These are phyloP conservation scores for Polyporus tsugae DNA, from an alignment of 1,284 basidiomycete genomes.

Conservation along the genomic window DNA sequence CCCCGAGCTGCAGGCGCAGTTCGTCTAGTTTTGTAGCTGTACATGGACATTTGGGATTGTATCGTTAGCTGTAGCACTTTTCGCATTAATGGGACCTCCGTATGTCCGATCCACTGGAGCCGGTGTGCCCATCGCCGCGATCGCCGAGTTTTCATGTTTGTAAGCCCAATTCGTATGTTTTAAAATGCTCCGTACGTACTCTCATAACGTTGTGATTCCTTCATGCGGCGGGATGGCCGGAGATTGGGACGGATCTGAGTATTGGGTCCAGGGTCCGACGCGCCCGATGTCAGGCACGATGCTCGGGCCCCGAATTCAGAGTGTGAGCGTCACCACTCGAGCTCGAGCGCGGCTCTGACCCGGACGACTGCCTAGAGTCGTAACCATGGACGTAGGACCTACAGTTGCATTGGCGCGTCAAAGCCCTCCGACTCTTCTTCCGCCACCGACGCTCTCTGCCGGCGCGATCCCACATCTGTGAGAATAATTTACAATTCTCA, in stretches of 20 bases:
- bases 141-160: background rate
- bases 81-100: slow-evolving; percentile 13
- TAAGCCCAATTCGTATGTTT: slow-evolving; percentile 1
- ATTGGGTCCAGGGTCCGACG: background rate
- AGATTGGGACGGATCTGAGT: background rate
- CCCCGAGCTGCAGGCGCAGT: slow-evolving; percentile 20
- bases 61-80: slow-evolving; percentile 31
- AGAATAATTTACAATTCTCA: slow-evolving; percentile 9
- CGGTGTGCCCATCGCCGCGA: background rate
- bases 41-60: slow-evolving; percentile 24
- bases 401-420: background rate
- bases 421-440: background rate
- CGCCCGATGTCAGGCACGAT: background rate
- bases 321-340: background rate
- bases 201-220: background rate
- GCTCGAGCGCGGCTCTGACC: too few relatives aligned
- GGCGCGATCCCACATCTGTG: slow-evolving; percentile 9
- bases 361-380: too few relatives aligned
- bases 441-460: background rate
- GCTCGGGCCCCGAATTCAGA: background rate
- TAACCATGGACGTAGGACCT: background rate
- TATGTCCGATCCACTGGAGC: background rate
- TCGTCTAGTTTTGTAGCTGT: slow-evolving; percentile 15
- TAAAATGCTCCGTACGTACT: background rate
- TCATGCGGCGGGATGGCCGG: background rate